Base-by-base conservation (phyloP, 768 basidiomycete species). In the Russula abietina region DNA sequence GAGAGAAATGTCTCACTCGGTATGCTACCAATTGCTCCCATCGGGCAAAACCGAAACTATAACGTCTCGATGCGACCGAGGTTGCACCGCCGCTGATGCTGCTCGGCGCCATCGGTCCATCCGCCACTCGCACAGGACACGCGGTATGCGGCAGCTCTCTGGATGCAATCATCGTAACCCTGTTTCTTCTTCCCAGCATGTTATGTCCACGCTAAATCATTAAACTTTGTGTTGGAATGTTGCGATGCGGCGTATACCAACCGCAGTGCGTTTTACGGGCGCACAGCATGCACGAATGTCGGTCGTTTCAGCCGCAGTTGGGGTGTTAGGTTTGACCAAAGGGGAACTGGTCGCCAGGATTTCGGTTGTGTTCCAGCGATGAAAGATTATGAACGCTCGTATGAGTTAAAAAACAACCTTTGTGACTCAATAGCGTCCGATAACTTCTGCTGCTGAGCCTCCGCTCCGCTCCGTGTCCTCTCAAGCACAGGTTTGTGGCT, bases 11-110 rank as follows among this genome's bases (percentile, higher is more conserved):
- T 24, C 52, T 36, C 22, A 33, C 36, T 30, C 10, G 12, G 46
- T 16, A 28, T 33, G 32, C 46, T 22, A 24, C 38, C 16, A 36
- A 22, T 19, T 33, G 32, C 46, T n/a, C 24, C 38, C 19, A 45
- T 1, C 45, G 43, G 55, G 43, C 38, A 19, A 12, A 36, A 14
- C 33, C 59, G 53, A 61, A 60, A 55, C 53, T 14, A 19, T 54
- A 33, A 24, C 36, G 60, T 61, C 60, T 55, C 52, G 17, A 54
- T 33, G 45, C 16, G 43, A 54, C 46, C 12, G 36, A 36, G 36
- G 36, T 36, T 49, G 57, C 62, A 63, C 57, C 38, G 62, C 62
- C 62, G n/a, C 30, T 63, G 62, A 63, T 63, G 17, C 4, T 55
- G 48, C 50, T 52, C 49, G 50, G 58, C n/a, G 38, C 30, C 22